Conservation (phyloP, 495 filamentous ascomycete species). For the Hypoxylon lenormandii region DNA sequence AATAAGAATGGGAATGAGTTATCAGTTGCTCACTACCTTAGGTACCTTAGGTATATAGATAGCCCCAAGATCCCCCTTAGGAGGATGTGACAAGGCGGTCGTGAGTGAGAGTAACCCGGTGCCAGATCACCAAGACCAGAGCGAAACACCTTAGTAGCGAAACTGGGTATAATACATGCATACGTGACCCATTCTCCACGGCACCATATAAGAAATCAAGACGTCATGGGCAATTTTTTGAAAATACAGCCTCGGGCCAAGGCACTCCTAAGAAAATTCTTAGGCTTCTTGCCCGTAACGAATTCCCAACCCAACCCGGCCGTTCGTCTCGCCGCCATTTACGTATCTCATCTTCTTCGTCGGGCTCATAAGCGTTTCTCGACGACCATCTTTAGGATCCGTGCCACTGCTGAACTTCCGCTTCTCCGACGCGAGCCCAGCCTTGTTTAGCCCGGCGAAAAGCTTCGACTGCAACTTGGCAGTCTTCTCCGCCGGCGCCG, state of each 20-base stretch:
- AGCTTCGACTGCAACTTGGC: conserved; percentile 72
- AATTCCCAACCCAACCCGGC: conserved; percentile 74
- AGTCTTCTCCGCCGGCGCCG: conserved; percentile 58
- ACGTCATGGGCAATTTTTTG: background rate
- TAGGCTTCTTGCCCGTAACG: conserved; percentile 54
- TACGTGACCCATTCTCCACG: conserved; percentile 21
- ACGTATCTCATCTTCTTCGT: conserved; percentile 71
- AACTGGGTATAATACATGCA: conserved; percentile 26
- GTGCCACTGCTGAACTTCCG: conserved; percentile 67
- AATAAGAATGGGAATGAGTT: no score
- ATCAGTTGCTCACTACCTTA: background rate
- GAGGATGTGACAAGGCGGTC: background rate
- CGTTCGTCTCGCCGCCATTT: conserved; percentile 52
- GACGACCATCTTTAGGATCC: conserved; percentile 50
- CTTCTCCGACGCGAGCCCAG: conserved; percentile 63
- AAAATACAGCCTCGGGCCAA: background rate
- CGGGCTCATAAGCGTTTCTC: conserved; percentile 55
- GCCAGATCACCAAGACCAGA: conserved; percentile 14
- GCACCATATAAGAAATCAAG: conserved; percentile 14
- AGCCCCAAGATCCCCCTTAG: background rate
- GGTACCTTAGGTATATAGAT: conserved; percentile 1
- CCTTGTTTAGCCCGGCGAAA: conserved; percentile 74
- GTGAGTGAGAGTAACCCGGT: conserved; percentile 4
- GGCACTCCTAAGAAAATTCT: background rate
- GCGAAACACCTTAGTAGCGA: conserved; percentile 17